Conservation (phyloP, 345 rosid genomes). For the Gossypium arboreum region DNA sequence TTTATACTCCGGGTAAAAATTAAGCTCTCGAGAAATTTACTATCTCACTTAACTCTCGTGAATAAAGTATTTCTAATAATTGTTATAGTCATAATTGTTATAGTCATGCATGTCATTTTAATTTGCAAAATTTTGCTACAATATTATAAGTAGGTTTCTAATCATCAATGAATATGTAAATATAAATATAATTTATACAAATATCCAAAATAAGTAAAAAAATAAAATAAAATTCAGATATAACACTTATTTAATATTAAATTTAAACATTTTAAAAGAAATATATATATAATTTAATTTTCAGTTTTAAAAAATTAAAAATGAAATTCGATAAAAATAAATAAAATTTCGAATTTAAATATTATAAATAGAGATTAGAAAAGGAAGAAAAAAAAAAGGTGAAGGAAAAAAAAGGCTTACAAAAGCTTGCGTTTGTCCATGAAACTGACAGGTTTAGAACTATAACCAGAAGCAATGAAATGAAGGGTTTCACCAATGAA, state of each 20-base stretch:
- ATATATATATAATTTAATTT: background rate
- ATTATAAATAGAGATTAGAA: too few species aligned
- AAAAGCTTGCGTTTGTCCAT: conserved; percentile 80
- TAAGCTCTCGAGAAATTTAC: too few species aligned
- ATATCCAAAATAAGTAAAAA: background rate
- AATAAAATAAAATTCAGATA: background rate
- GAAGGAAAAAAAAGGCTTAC: conserved; percentile 38
- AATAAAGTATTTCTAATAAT: too few species aligned
- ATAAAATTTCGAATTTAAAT: too few species aligned
- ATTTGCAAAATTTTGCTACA: too few species aligned
- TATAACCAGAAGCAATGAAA: conserved; percentile 77
- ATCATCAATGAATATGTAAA: background rate
- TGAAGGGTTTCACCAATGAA: conserved; percentile 81
- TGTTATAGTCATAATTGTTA: too few species aligned
- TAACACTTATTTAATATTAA: too few species aligned
- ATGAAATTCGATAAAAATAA: too few species aligned
- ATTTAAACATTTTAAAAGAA: background rate
- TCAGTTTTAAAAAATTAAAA: too few species aligned
- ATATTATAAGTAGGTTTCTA: background rate
- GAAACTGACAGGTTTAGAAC: conserved; percentile 79
- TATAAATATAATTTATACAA: background rate
- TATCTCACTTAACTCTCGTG: too few species aligned
- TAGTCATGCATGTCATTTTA: too few species aligned
- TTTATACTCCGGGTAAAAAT: rapidly evolving
- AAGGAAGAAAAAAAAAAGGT: background rate